phyloP scores from a whole-genome alignment of 2,329 filamentous ascomycete genomes.

The Trichoderma afroharzianum region DNA sequence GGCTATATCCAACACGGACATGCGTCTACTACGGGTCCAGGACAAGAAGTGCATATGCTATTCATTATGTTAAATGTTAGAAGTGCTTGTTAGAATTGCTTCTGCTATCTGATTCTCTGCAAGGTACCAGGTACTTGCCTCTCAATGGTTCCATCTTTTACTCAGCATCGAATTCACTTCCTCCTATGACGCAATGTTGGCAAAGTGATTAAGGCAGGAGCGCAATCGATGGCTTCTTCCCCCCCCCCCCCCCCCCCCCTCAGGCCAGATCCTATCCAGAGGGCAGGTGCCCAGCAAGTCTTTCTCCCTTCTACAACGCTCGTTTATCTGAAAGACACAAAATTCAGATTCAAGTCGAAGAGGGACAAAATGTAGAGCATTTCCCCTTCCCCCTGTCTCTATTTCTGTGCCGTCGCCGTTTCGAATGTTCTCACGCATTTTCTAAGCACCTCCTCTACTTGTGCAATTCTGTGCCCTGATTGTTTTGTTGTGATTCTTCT shows the following conservation, averaged over 20 bases:
- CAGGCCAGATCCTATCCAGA: not conserved
- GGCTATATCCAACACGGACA: not conserved
- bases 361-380: not conserved
- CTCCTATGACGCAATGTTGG: not conserved
- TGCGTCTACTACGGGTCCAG: not conserved
- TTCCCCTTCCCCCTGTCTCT: not conserved
- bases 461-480: not conserved
- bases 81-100: not conserved
- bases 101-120: not conserved
- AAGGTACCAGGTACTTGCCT: not conserved
- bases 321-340: not conserved
- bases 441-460: not conserved
- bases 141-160: not conserved
- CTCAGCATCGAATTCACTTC: not conserved
- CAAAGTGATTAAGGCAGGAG: not conserved
- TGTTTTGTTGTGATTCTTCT: fast-evolving
- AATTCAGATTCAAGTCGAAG: not conserved
- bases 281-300: not conserved
- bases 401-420: not conserved
- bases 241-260: too few species aligned
- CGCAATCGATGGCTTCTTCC: not conserved
- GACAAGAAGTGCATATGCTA: not conserved
- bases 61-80: not conserved
- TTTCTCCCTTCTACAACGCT: not conserved
- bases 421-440: not conserved